These are phyloP conservation scores for Endoconidiophora laricicola DNA, from an alignment of 2,329 filamentous ascomycete genomes.

Conservation along the genomic window DNA sequence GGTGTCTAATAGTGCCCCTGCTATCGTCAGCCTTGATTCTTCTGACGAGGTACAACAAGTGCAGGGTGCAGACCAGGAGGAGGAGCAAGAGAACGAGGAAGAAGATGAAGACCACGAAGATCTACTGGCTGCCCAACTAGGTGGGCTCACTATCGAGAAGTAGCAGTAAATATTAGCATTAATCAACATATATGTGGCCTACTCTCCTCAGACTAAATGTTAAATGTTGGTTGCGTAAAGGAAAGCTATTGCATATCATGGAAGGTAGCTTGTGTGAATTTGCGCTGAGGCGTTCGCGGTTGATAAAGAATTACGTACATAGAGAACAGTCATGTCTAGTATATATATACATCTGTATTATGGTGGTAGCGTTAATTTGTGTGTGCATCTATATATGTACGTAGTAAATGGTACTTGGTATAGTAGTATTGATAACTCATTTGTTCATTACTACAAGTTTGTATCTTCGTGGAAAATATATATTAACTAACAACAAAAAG, in stretches of 20 bases:
- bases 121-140: slow-evolving; percentile 7
- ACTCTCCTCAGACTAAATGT: no score
- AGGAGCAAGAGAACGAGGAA: slow-evolving; percentile 15
- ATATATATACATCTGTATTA: no score
- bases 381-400: no score
- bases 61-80: neutral
- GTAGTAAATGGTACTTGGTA: neutral
- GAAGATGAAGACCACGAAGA: slow-evolving; percentile 4
- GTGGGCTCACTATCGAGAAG: slow-evolving; percentile 2
- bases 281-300: neutral
- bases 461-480: no score
- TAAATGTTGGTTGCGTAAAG: neutral
- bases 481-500: slow-evolving; percentile 37
- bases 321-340: no score
- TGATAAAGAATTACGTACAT: neutral
- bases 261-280: neutral
- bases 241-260: neutral
- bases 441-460: neutral
- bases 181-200: no score
- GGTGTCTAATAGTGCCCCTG: neutral
- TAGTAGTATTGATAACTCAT: neutral
- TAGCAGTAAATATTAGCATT: no score
- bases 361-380: no score
- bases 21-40: slow-evolving; percentile 15
- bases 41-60: neutral